Percentiles rank a stretch among this genome's conserved stretches.
Conservation (phyloP, 1,284 basidiomycete genomes). For the Melampsora larici-populina region DNA sequence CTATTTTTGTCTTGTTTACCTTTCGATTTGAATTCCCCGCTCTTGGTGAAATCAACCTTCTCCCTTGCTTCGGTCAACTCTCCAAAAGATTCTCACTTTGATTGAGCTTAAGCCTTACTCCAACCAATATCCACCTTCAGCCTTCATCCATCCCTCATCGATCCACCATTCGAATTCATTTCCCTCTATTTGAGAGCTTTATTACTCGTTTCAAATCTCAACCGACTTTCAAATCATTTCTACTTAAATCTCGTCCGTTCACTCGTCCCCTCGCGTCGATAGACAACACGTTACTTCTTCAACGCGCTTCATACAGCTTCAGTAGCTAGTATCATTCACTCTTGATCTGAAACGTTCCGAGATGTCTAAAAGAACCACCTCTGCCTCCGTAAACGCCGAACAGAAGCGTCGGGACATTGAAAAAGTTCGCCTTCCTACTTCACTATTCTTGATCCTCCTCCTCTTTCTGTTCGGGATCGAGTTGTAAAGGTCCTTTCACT, state of each 20-base stretch:
- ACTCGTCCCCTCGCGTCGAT: not conserved
- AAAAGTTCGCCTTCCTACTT: conserved; percentile 18
- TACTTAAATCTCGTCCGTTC: not conserved
- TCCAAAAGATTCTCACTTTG: too few species aligned
- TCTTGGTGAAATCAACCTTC: too few species aligned
- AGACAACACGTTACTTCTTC: not conserved
- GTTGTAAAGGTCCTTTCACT: not conserved
- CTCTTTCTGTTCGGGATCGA: not conserved
- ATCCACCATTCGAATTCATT: too few species aligned
- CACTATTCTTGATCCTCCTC: not conserved
- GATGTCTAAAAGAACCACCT: conserved; percentile 23
- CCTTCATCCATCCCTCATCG: too few species aligned
- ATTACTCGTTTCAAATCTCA: too few species aligned
- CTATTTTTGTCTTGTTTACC: too few species aligned
- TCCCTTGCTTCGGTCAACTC: too few species aligned
- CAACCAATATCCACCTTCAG: too few species aligned
- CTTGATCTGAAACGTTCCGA: conserved; percentile 2
- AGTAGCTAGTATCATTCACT: not conserved
- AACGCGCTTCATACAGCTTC: not conserved
- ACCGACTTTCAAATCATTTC: too few species aligned
- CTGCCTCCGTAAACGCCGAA: conserved; percentile 32
- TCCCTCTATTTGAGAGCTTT: too few species aligned
- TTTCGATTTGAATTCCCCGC: too few species aligned
- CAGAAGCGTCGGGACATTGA: conserved; percentile 40
- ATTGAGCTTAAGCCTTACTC: too few species aligned